A percentile compares a stretch with the other conserved stretches of the same genome.
Evolutionary conservation across 495 filamentous ascomycete genomes (phyloP).

Genomic region (Penicillium odoratum): DNA sequence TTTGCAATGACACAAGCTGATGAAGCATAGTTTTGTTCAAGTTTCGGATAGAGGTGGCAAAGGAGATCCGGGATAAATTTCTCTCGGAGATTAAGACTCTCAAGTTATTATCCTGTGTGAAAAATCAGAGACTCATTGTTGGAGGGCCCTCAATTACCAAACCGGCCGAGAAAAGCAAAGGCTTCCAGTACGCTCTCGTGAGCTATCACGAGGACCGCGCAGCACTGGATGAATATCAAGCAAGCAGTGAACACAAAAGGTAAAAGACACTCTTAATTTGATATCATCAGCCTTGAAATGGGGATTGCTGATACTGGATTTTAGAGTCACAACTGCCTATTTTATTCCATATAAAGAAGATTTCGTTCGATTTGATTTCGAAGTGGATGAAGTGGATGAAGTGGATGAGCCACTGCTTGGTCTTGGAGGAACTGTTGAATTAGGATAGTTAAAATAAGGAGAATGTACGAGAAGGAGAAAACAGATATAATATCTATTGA

Average conservation of each 20-base stretch:
- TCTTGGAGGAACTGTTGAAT: slow-evolving; percentile 4
- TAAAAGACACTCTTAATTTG: slow-evolving; percentile 16
- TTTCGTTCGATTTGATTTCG: slow-evolving; percentile 51
- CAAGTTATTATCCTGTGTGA: slow-evolving; percentile 41
- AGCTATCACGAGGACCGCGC: slow-evolving; percentile 45
- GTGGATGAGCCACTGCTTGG: slow-evolving; percentile 36
- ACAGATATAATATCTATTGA: too few relatives aligned
- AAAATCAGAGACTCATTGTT: slow-evolving; percentile 41
- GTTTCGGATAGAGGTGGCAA: slow-evolving; percentile 36
- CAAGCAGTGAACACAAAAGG: slow-evolving; percentile 48
- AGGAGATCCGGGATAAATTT: slow-evolving; percentile 38
- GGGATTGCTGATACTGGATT: not conserved
- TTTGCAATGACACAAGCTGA: not conserved
- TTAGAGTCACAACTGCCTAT: slow-evolving; percentile 43
- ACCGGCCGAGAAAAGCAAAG: slow-evolving; percentile 47
- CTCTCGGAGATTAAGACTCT: slow-evolving; percentile 43
- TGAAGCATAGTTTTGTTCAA: slow-evolving; percentile 44
- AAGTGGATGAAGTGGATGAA: slow-evolving; percentile 43
- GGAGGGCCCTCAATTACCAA: slow-evolving; percentile 48
- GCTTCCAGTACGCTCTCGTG: slow-evolving; percentile 46
- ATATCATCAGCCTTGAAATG: not conserved
- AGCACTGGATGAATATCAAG: slow-evolving; percentile 47
- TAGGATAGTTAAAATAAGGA: not conserved
- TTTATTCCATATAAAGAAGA: slow-evolving; percentile 50
- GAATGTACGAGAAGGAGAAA: too few relatives aligned